A percentile compares a stretch with the other conserved stretches of the same genome.
Evolutionary conservation across 164 flowering plant species (phyloP).

Genomic region (Vitis riparia): DNA sequence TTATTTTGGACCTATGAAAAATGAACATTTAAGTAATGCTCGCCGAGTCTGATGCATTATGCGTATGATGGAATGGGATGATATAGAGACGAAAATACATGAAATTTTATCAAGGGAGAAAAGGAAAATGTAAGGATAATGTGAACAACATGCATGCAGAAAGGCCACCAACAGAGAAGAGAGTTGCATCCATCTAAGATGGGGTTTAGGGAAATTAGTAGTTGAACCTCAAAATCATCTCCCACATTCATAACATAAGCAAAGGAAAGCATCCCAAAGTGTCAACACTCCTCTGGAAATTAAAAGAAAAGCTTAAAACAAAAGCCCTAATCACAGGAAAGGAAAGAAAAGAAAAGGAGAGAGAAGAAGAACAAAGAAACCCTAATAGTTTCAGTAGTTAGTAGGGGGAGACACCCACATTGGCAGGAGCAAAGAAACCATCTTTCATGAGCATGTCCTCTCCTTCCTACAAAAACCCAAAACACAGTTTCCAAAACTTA

Average conservation of each 20-base stretch:
- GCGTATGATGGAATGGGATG: too few relatives aligned
- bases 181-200: too few relatives aligned
- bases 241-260: conserved; percentile 5
- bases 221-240: conserved; percentile 10
- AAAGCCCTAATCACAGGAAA: not conserved
- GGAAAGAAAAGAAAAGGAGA: not conserved
- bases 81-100: too few relatives aligned
- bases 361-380: conserved; percentile 5
- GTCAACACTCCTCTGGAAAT: conserved; percentile 5
- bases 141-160: too few relatives aligned
- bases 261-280: not conserved
- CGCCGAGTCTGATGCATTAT: too few relatives aligned
- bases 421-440: conserved; percentile 66
- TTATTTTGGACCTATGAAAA: too few relatives aligned
- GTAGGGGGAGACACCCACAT: conserved; percentile 75
- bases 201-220: not conserved
- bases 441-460: conserved; percentile 76
- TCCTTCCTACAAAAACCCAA: conserved; percentile 51
- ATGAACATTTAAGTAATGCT: too few relatives aligned
- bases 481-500: not conserved
- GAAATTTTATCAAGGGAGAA: too few relatives aligned
- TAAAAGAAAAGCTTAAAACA: not conserved
- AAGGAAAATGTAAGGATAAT: too few relatives aligned
- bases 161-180: too few relatives aligned
- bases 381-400: conserved; percentile 5